A percentile compares a stretch with the other conserved stretches of the same genome.
Conservation (phyloP, 345 rosid species). For the Salix koriyanagi region DNA sequence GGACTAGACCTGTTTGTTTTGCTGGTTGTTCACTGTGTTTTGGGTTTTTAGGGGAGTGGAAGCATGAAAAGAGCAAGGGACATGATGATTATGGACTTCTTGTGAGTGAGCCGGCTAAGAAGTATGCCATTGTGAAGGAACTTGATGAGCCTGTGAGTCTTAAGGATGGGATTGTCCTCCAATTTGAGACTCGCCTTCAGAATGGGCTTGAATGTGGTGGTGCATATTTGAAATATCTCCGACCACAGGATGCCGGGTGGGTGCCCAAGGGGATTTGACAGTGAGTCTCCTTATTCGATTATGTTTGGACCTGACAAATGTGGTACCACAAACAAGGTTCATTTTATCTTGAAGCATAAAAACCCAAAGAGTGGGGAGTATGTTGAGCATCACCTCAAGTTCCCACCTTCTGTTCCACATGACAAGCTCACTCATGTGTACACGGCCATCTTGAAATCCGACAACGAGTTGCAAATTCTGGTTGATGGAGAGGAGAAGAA, state of each 20-base stretch:
- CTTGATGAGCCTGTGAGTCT: constrained; percentile 54
- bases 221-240: constrained; percentile 70
- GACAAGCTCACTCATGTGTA: constrained; percentile 82
- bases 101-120: constrained; percentile 67
- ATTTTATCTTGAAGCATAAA: constrained; percentile 83
- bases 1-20: not conserved
- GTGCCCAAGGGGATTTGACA: constrained; percentile 52
- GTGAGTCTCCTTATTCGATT: constrained; percentile 74
- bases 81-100: constrained; percentile 87
- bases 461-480: constrained; percentile 59
- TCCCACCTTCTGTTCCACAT: constrained; percentile 69
- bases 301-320: constrained; percentile 96
- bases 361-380: constrained; percentile 82
- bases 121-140: constrained; percentile 76
- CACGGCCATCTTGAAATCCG: constrained; percentile 71
- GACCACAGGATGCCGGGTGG: constrained; percentile 83
- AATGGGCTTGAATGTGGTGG: constrained; percentile 91
- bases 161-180: constrained; percentile 70
- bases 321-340: constrained; percentile 84
- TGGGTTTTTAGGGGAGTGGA: constrained; percentile 63
- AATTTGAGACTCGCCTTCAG: constrained; percentile 71
- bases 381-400: constrained; percentile 75
- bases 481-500: constrained; percentile 85
- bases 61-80: constrained; percentile 72
- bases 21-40: not conserved